A percentile compares a stretch with the other conserved stretches of the same genome.
phyloP scores from a whole-genome alignment of 345 rosid genomes.

The Trapa bicornis region DNA sequence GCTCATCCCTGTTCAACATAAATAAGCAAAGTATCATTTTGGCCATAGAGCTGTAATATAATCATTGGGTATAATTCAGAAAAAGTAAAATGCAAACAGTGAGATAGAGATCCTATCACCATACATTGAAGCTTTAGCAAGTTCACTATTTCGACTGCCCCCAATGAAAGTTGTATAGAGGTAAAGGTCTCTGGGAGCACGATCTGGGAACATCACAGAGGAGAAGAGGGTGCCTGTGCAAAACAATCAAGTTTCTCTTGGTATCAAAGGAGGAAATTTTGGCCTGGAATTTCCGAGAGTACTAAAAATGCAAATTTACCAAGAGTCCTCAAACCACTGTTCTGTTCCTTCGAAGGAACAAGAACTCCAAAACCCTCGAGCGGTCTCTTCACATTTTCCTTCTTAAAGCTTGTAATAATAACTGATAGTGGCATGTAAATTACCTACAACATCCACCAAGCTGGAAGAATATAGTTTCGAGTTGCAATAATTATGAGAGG shows the following conservation, averaged over 20 bases:
- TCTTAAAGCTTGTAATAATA: conserved; percentile 67
- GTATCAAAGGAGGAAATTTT: not conserved
- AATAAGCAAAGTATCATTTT: conserved; percentile 2
- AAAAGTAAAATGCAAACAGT: not conserved
- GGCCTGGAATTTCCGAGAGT: not conserved
- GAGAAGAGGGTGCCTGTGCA: conserved; percentile 80
- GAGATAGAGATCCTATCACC: not conserved
- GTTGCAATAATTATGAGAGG: not conserved
- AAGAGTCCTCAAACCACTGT: conserved; percentile 73
- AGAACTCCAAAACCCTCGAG: conserved; percentile 96
- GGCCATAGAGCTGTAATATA: not conserved
- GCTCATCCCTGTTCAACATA: conserved; percentile 38
- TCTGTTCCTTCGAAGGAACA: conserved; percentile 74
- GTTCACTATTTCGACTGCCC: conserved; percentile 78
- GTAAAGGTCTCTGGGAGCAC: conserved; percentile 51
- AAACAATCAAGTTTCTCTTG: not conserved
- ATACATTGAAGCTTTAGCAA: conserved; percentile 78
- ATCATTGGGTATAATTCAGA: not conserved
- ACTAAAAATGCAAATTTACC: conserved; percentile 27
- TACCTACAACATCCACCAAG: conserved; percentile 28
- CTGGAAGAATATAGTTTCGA: conserved; percentile 4
- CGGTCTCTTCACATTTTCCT: conserved; percentile 78
- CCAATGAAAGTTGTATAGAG: conserved; percentile 94
- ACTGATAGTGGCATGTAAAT: conserved; percentile 75
- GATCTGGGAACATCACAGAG: conserved; percentile 93